Conservation (phyloP, 495 filamentous ascomycete genomes). For the Neurospora pannonica region DNA sequence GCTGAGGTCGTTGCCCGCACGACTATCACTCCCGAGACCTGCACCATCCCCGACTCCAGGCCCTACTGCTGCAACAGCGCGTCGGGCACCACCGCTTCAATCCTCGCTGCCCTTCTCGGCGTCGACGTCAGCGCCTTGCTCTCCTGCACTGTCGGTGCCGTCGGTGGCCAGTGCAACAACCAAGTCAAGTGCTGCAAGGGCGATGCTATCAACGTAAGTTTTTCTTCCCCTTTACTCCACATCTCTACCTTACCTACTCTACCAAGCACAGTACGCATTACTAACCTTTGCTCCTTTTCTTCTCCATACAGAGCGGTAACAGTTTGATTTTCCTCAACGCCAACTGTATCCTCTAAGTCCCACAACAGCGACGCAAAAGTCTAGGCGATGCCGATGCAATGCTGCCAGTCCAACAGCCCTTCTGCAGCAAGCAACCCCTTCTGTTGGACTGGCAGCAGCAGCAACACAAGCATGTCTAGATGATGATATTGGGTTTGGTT, state of each 20-base stretch:
- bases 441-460: neutral
- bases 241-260: neutral
- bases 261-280: neutral
- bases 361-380: neutral
- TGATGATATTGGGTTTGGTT: neutral
- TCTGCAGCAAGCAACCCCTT: neutral
- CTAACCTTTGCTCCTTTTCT: neutral
- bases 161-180: constrained; percentile 1
- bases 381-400: neutral
- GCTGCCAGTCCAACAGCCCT: neutral
- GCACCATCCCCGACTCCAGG: constrained; percentile 1
- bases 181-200: constrained; percentile 6
- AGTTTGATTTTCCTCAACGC: neutral
- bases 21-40: neutral
- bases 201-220: neutral
- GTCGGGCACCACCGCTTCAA: neutral
- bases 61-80: constrained; percentile 6
- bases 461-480: neutral
- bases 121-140: neutral
- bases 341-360: neutral
- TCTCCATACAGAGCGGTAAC: neutral
- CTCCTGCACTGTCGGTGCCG: neutral
- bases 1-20: constrained; percentile 2
- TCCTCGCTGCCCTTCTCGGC: neutral
- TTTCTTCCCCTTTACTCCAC: neutral